phyloP scores from a whole-genome alignment of 805 yeast genomes.

The Candida insectalens region DNA sequence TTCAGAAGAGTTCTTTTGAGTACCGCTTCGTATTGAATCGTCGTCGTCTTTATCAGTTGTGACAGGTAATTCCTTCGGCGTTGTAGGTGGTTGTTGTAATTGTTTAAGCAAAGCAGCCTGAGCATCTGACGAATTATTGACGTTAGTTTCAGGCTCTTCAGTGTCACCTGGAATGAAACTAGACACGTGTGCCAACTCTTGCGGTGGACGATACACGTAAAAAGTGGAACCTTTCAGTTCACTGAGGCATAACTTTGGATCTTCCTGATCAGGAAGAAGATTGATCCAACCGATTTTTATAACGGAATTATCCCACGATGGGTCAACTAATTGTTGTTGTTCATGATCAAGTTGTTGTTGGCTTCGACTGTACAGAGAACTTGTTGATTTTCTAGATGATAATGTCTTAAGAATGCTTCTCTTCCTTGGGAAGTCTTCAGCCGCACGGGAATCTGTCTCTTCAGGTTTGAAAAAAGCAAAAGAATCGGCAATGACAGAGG shows the following conservation, averaged over 20 bases:
- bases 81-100: background rate
- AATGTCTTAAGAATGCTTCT: background rate
- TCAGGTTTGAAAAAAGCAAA: slow-evolving; percentile 1
- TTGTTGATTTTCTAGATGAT: background rate
- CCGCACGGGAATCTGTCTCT: background rate
- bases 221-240: slow-evolving; percentile 64
- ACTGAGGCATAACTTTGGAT: slow-evolving; percentile 43
- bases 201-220: slow-evolving; percentile 49
- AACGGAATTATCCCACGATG: slow-evolving; percentile 24
- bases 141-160: background rate
- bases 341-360: slow-evolving; percentile 3
- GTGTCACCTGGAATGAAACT: background rate
- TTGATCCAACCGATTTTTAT: slow-evolving; percentile 56
- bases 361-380: background rate
- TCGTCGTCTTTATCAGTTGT: background rate
- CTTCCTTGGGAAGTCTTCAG: background rate
- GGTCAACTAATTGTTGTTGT: slow-evolving; percentile 15
- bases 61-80: background rate
- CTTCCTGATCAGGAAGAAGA: slow-evolving; percentile 28
- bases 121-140: background rate
- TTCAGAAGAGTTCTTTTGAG: too few relatives aligned
- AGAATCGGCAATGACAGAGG: slow-evolving; percentile 1
- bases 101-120: background rate
- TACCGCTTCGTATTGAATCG: too few relatives aligned
- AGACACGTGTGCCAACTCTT: slow-evolving; percentile 24